Percentiles rank a stretch among this genome's conserved stretches.
Conservation (phyloP, 331 rosid genomes). For the Quercus phellos region DNA sequence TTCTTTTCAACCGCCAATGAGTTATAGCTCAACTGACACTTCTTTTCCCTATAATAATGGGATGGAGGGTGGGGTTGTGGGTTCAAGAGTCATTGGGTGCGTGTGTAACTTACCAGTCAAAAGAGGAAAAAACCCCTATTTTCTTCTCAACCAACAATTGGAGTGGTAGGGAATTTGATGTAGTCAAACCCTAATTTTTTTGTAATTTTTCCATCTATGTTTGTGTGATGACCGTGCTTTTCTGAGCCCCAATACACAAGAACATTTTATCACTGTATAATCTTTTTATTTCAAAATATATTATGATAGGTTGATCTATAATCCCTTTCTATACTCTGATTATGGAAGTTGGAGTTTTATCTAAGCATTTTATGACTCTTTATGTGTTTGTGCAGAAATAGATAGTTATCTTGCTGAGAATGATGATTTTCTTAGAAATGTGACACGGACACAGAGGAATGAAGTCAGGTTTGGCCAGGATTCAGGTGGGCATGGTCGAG, state of each 20-base stretch:
- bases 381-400: constrained; percentile 43
- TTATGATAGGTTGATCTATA: background rate
- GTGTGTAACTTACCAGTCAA: too few relatives aligned
- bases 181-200: background rate
- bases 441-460: constrained; percentile 60
- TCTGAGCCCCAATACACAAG: background rate
- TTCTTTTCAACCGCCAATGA: background rate
- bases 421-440: constrained; percentile 82
- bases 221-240: background rate
- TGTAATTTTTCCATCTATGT: background rate
- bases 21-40: too few relatives aligned
- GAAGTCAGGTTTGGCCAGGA: constrained; percentile 71
- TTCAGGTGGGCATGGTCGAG: constrained; percentile 72
- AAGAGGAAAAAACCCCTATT: background rate
- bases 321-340: background rate
- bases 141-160: background rate
- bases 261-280: background rate
- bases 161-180: background rate
- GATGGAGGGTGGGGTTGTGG: too few relatives aligned
- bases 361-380: constrained; percentile 14
- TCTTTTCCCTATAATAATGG: too few relatives aligned
- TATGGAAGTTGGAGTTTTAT: background rate
- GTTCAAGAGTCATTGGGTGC: too few relatives aligned
- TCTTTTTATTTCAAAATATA: background rate
- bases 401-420: constrained; percentile 36